Conservation (phyloP, 345 rosid species). For the Lepidium africanum region DNA sequence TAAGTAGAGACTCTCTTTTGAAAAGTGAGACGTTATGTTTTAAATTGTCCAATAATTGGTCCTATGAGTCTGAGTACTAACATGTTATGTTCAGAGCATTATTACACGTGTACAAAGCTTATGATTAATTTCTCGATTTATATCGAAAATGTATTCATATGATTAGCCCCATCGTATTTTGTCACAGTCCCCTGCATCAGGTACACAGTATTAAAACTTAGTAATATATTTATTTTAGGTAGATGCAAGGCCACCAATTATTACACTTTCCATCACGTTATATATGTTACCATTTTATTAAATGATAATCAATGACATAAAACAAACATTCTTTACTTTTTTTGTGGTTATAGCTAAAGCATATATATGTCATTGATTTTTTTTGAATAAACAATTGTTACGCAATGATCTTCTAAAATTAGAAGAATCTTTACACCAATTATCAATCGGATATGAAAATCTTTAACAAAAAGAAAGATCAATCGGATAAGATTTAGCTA, state of each 20-base stretch:
- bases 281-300: background rate
- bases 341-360: conserved; percentile 21
- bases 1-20: background rate
- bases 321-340: background rate
- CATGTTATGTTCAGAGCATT: background rate
- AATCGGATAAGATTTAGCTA: conserved; percentile 8
- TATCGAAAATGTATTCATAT: background rate
- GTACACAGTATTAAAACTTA: background rate
- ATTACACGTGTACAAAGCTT: conserved; percentile 1
- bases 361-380: background rate
- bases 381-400: background rate
- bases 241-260: conserved; percentile 7
- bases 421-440: conserved; percentile 11
- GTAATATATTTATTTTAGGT: background rate
- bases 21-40: background rate
- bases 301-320: background rate
- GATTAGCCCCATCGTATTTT: background rate
- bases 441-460: conserved; percentile 15
- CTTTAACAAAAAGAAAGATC: too few relatives aligned
- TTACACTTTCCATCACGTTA: conserved; percentile 10
- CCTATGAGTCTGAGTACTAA: background rate
- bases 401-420: conserved; percentile 2
- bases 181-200: background rate
- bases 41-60: background rate
- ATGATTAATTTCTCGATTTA: background rate